A percentile compares a stretch with the other conserved stretches of the same genome.
phyloP scores from a whole-genome alignment of 805 yeast genomes.

The Spathaspora sp. region DNA sequence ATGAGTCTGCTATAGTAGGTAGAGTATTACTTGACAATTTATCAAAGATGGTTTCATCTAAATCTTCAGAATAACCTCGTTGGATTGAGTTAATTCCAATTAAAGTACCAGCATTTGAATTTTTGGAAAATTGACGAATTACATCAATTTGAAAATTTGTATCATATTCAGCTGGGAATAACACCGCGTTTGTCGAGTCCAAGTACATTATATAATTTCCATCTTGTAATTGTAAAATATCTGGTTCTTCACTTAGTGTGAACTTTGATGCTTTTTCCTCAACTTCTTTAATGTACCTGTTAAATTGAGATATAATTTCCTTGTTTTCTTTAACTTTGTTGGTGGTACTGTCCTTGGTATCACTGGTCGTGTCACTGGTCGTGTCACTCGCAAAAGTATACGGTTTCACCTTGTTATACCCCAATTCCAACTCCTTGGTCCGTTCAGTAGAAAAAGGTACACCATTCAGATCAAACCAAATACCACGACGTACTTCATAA shows the following conservation, averaged over 20 bases:
- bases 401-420: constrained; percentile 42
- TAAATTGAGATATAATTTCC: constrained; percentile 14
- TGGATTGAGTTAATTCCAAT: constrained; percentile 48
- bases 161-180: constrained; percentile 43
- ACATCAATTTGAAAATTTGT: constrained; percentile 33
- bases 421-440: constrained; percentile 57
- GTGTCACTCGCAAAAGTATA: constrained; percentile 13
- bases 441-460: constrained; percentile 49
- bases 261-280: constrained; percentile 10
- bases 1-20: constrained; percentile 28
- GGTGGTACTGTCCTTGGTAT: constrained; percentile 6
- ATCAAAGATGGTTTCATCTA: constrained; percentile 28
- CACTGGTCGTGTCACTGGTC: neutral
- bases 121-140: constrained; percentile 25
- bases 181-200: constrained; percentile 42
- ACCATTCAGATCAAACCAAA: constrained; percentile 69
- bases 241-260: constrained; percentile 21
- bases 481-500: constrained; percentile 78
- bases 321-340: constrained; percentile 6
- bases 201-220: constrained; percentile 38
- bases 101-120: constrained; percentile 26
- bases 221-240: constrained; percentile 26
- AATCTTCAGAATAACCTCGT: constrained; percentile 46
- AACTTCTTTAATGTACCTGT: constrained; percentile 9
- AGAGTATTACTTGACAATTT: constrained; percentile 28